These are phyloP conservation scores for Apiotrichum veenhuisii DNA, from an alignment of 1,284 basidiomycete species.

Conservation along the genomic window DNA sequence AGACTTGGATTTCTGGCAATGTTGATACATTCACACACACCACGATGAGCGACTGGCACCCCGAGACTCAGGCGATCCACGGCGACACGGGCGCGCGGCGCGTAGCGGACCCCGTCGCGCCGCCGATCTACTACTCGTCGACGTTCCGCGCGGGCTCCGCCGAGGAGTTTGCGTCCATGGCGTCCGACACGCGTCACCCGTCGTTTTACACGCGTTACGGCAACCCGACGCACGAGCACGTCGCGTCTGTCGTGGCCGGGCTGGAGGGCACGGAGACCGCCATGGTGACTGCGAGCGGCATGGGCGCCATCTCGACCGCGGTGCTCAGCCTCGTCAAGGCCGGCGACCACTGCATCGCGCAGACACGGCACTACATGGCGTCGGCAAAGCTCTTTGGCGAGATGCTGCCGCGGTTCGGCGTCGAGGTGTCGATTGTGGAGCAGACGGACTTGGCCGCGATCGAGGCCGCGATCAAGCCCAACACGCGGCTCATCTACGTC, in stretches of 20 bases:
- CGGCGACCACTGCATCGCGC: slow-evolving; percentile 13
- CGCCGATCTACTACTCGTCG: slow-evolving; percentile 16
- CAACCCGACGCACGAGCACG: slow-evolving; percentile 18
- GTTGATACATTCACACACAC: background rate
- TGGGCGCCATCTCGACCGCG: slow-evolving; percentile 15
- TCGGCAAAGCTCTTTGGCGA: slow-evolving; percentile 15
- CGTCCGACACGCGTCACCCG: slow-evolving; percentile 5
- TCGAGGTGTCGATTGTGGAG: slow-evolving; percentile 8
- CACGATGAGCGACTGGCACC: slow-evolving; percentile 7
- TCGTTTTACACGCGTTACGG: slow-evolving; percentile 17
- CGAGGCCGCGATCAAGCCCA: slow-evolving; percentile 6
- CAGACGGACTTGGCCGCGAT: slow-evolving; percentile 9
- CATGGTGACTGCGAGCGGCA: slow-evolving; percentile 13
- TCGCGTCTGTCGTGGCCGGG: slow-evolving; percentile 8
- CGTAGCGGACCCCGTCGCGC: slow-evolving; percentile 6
- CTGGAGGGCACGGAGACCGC: slow-evolving; percentile 15
- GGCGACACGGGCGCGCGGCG: background rate
- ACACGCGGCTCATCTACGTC: slow-evolving; percentile 14
- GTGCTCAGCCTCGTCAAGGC: slow-evolving; percentile 8
- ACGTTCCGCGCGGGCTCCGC: slow-evolving; percentile 13
- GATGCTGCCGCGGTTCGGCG: slow-evolving; percentile 11
- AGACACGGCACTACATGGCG: slow-evolving; percentile 16
- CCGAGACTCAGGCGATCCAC: slow-evolving; percentile 13
- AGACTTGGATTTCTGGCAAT: background rate
- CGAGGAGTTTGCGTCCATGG: slow-evolving; percentile 10